Evolutionary conservation across 495 filamentous ascomycete genomes (phyloP), one percentile per base, ranked within the genome.

Genomic region (Penicillium cataractarum): DNA sequence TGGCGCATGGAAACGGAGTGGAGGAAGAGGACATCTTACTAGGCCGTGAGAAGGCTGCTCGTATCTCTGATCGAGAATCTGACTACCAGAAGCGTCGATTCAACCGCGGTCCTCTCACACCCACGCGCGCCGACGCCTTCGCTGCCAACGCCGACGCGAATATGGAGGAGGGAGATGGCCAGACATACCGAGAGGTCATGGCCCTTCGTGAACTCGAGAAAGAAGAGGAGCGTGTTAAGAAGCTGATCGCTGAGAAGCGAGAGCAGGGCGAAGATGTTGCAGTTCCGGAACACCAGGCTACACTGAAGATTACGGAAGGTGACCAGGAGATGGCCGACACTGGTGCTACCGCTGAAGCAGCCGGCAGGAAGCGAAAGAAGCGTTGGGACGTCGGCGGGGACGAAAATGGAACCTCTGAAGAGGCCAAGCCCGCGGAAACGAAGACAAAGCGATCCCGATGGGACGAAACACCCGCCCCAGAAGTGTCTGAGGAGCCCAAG

Each of bases 11-110:
- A 52, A 86, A 84, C 61, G 90, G 91, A 44, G 92, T 92, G 24
- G 92, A 93, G 73, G 94, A 97, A 74, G 93, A 95, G 65, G 96
- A 99, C 71, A 90, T 92, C 13, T 80, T 99, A 63, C 81, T 92
- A 37, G 90, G 89, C 32, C 89, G 92, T 71, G 95, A 97, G 78
- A 90, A 95, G 78, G 87, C 90, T 73, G 92, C 89, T 24, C 88
- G 92, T 69, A 97, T 99, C 73, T 84, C 89, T 21, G 92, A 93
- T 67, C 87, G 96, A 62, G 93, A 98, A 81, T 96, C 93, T 58
- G 94, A 97, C 71, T 99, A 99, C 71, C 96, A 99, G 77, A 97
- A 97, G 79, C 92, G 93, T 58, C 87, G 92, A 54, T 92, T 94
- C 71, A 86, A 95, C 69, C 92, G 95, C 50, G 90, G 87, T 55